Conservation (phyloP, 2,329 filamentous ascomycete genomes). For the Anisogramma anomala region DNA sequence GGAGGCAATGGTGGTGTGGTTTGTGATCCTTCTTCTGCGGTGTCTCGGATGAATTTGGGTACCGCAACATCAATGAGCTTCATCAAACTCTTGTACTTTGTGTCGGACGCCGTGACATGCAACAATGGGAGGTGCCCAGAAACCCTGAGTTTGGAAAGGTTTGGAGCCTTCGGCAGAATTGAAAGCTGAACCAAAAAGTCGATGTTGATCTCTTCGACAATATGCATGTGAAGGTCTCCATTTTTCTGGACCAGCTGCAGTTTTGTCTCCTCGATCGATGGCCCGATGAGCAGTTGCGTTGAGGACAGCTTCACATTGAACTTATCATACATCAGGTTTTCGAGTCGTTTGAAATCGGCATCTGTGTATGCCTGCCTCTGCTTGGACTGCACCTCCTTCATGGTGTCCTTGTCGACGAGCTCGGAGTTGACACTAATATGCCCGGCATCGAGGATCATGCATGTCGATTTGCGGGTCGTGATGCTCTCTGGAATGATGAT, state of each 20-base stretch:
- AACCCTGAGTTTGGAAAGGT: slow-evolving; percentile 81
- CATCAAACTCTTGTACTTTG: slow-evolving; percentile 96
- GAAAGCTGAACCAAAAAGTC: slow-evolving; percentile 94
- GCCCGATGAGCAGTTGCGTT: slow-evolving; percentile 89
- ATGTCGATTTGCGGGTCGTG: slow-evolving; percentile 66
- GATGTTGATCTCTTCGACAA: slow-evolving; percentile 95
- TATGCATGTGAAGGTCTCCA: slow-evolving; percentile 62
- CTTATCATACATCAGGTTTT: slow-evolving; percentile 94
- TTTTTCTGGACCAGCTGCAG: slow-evolving; percentile 61
- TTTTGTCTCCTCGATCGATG: slow-evolving; percentile 83
- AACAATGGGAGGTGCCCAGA: slow-evolving; percentile 86
- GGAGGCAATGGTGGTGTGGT: slow-evolving; percentile 32
- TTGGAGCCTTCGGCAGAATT: slow-evolving; percentile 90
- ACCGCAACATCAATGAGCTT: slow-evolving; percentile 90
- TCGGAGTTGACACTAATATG: slow-evolving; percentile 92
- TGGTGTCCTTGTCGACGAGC: slow-evolving; percentile 79
- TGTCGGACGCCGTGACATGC: slow-evolving; percentile 83
- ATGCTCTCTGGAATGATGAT: slow-evolving; percentile 96
- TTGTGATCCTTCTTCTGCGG: slow-evolving; percentile 29
- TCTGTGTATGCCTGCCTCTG: slow-evolving; percentile 79
- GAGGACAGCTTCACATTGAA: slow-evolving; percentile 88
- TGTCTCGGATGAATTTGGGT: slow-evolving; percentile 55
- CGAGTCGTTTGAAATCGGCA: slow-evolving; percentile 75
- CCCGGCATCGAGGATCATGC: slow-evolving; percentile 89
- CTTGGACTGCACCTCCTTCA: slow-evolving; percentile 83